Base-by-base conservation (phyloP, 805 yeast species). In the Cyberlindnera xishuangbannaensis region DNA sequence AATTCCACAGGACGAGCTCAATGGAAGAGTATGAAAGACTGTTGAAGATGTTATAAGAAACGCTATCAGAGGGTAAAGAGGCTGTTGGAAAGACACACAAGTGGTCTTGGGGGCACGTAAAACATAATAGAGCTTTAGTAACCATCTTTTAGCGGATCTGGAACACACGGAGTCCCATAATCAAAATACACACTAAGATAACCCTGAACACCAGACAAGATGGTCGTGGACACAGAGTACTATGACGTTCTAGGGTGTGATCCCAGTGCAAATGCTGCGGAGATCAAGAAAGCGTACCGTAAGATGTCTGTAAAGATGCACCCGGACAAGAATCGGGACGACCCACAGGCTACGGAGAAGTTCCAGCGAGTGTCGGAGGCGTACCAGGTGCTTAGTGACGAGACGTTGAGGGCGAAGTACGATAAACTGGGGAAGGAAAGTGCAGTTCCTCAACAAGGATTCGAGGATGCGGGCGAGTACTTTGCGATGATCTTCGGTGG, bases 401-500 rank as follows among this genome's bases (percentile, higher is more conserved):
- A 73, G 4, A 65, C 65, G 9, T 62, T 81, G 36, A 65, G 92
- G 46, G 62, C 70, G 8, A 74, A 77, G 41, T 83, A 83, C 53
- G 90, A 83, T 51, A 78, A 78, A 56, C 77, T 60, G 46, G 94
- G 94, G 31, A 79, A 76, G 50, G 84, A 81, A 37, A 77, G 74
- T 41, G 79, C 82, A 12, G 73, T 78, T 19, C 82, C 83, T 1
- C 66, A 64, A 31, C 83, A 78, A 41, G 86, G 85, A 4, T 79
- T 79, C 48, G 85, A 51, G 45, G 90, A 82, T 54, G 83, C 90
- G 2, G 65, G 73, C 26, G 86, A 79, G 50, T 76, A 78, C 47
- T 80, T 79, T 53, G 67, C 79, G 4, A 69, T 69, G 62, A 78
- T 80, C 39, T 79, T 87, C 58, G 96, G 96, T 28, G 96, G 96